Percentiles rank a stretch among this genome's conserved stretches.
These are phyloP conservation scores for Lachnellula hyalina DNA, from an alignment of 2,329 filamentous ascomycete genomes.

Conservation along the genomic window DNA sequence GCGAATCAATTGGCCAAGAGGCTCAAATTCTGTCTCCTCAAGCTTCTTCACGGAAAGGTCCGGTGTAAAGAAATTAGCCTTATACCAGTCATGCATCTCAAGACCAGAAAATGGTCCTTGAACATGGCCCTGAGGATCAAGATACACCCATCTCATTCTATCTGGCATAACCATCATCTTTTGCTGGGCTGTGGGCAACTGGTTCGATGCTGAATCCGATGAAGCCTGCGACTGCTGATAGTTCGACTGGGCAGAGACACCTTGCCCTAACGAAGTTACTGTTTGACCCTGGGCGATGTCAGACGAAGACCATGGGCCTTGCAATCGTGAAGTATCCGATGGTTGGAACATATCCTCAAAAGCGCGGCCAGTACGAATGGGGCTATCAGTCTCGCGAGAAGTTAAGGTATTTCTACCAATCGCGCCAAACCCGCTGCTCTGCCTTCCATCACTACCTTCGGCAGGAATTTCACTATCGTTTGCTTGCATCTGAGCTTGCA, in stretches of 20 bases:
- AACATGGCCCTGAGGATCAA: conserved; percentile 85
- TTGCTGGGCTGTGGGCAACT: conserved; percentile 63
- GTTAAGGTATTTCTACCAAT: conserved; percentile 60
- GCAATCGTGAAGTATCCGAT: conserved; percentile 18
- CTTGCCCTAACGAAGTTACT: conserved; percentile 23
- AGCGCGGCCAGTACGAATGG: conserved; percentile 48
- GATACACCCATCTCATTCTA: conserved; percentile 97
- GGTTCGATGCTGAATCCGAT: conserved; percentile 53
- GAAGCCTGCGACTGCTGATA: conserved; percentile 30
- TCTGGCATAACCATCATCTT: conserved; percentile 99
- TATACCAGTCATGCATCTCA: conserved; percentile 99
- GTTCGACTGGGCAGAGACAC: conserved; percentile 22
- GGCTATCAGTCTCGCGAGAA: conserved; percentile 53
- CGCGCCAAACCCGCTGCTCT: conserved; percentile 57
- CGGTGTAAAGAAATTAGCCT: conserved; percentile 93
- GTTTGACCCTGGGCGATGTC: conserved; percentile 22
- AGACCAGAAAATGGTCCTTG: conserved; percentile 94
- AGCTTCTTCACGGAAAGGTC: conserved; percentile 92
- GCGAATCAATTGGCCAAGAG: conserved; percentile 86
- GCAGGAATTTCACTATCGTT: conserved; percentile 59
- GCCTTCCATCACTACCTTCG: conserved; percentile 56
- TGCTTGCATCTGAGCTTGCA: conserved; percentile 85
- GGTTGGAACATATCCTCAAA: conserved; percentile 45
- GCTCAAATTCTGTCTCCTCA: conserved; percentile 91
- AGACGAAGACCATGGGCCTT: conserved; percentile 24